A percentile compares a stretch with the other conserved stretches of the same genome.
These are phyloP conservation scores for Sherardia arvensis DNA, from an alignment of 257 asterid species.

Conservation along the genomic window DNA sequence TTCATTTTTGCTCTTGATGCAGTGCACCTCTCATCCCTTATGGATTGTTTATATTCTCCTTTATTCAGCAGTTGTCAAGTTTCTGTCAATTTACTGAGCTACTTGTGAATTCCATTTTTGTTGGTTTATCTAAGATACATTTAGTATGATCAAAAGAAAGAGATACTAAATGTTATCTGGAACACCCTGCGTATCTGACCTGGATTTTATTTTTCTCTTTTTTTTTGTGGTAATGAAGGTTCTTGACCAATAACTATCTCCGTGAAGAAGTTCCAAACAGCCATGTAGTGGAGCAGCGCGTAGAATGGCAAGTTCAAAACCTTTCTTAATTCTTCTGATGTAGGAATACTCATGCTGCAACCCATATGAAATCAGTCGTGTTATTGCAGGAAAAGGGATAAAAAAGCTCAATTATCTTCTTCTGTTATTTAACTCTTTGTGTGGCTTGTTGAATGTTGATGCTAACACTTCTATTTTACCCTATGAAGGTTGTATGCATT, in stretches of 20 bases:
- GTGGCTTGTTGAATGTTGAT: background rate
- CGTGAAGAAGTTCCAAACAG: constrained; percentile 93
- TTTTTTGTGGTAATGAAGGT: constrained; percentile 36
- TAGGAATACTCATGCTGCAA: background rate
- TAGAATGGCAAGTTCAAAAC: constrained; percentile 76
- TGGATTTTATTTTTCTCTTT: background rate
- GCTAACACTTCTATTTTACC: constrained; percentile 20
- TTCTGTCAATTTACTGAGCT: background rate
- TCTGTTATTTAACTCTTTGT: background rate
- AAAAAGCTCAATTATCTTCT: background rate
- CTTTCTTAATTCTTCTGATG: constrained; percentile 6
- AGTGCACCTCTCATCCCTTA: background rate
- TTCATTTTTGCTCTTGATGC: background rate
- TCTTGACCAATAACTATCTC: constrained; percentile 94
- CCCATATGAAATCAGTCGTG: background rate
- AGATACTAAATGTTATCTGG: background rate
- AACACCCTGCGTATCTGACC: background rate
- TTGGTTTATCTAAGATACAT: background rate
- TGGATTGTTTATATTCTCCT: background rate
- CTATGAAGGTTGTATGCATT: constrained; percentile 92
- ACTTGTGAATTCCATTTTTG: background rate
- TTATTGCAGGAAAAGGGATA: background rate
- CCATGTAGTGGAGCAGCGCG: constrained; percentile 96
- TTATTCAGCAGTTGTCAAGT: background rate
- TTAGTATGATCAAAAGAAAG: background rate